Percentiles rank a stretch among this genome's conserved stretches.
These are phyloP conservation scores for Fraxinus dipetala DNA, from an alignment of 305 asterid species.

Conservation along the genomic window DNA sequence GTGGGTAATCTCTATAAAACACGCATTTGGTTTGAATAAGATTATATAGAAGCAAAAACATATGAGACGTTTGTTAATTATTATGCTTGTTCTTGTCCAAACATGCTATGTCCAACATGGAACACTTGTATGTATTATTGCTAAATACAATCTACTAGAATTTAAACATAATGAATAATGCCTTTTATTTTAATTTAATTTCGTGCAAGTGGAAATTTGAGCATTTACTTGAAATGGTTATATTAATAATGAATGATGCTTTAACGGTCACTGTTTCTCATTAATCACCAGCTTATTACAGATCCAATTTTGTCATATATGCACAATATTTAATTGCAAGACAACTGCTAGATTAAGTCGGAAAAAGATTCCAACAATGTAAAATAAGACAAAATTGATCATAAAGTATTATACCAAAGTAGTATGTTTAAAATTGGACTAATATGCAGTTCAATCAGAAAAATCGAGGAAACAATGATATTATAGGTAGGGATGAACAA, in stretches of 20 bases:
- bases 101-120: background rate
- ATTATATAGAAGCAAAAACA: background rate
- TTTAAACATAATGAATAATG: background rate
- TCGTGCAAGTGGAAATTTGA: background rate
- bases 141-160: background rate
- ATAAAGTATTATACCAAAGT: too few relatives aligned
- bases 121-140: background rate
- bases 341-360: too few relatives aligned
- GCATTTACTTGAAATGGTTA: background rate
- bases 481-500: too few relatives aligned
- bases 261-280: background rate
- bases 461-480: too few relatives aligned
- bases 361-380: too few relatives aligned
- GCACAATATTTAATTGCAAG: background rate
- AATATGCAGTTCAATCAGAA: too few relatives aligned
- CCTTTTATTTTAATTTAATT: background rate
- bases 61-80: background rate
- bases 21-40: background rate
- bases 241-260: background rate
- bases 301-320: background rate
- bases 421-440: too few relatives aligned
- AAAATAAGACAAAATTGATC: too few relatives aligned
- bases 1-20: background rate
- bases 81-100: background rate
- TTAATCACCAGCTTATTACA: background rate